A percentile compares a stretch with the other conserved stretches of the same genome.
Conservation (phyloP, 257 asterid species). For the Fraxinus cuspidata region DNA sequence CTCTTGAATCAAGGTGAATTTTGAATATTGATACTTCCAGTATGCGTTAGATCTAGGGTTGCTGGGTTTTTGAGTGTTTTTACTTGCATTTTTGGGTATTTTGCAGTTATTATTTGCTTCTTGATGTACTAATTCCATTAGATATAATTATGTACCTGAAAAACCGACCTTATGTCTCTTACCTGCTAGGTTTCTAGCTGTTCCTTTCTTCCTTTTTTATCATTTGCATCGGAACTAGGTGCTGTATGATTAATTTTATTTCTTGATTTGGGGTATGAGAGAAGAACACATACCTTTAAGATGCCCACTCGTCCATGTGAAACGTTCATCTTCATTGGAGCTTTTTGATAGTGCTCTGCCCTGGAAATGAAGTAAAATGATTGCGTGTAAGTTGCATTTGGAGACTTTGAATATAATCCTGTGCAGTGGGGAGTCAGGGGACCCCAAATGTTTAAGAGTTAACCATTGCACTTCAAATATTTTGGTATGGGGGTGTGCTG, state of each 20-base stretch:
- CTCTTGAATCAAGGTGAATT: slow-evolving; percentile 84
- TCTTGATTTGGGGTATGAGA: neutral
- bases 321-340: neutral
- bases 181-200: slow-evolving; percentile 14
- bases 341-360: neutral
- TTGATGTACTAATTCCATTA: slow-evolving; percentile 26
- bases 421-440: neutral
- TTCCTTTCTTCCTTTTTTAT: neutral
- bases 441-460: neutral
- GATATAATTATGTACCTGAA: slow-evolving; percentile 2
- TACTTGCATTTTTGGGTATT: slow-evolving; percentile 17
- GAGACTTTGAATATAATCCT: neutral
- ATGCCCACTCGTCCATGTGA: neutral
- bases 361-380: neutral
- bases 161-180: neutral
- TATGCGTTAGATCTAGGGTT: slow-evolving; percentile 47
- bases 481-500: neutral
- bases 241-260: neutral
- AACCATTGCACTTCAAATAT: neutral
- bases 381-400: neutral
- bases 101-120: slow-evolving; percentile 1
- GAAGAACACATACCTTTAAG: neutral
- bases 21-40: slow-evolving; percentile 1
- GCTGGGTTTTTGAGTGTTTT: slow-evolving; percentile 11
- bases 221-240: neutral